A percentile compares a stretch with the other conserved stretches of the same genome.
phyloP scores from a whole-genome alignment of 495 filamentous ascomycete genomes.

The Apiosordaria backusii region DNA sequence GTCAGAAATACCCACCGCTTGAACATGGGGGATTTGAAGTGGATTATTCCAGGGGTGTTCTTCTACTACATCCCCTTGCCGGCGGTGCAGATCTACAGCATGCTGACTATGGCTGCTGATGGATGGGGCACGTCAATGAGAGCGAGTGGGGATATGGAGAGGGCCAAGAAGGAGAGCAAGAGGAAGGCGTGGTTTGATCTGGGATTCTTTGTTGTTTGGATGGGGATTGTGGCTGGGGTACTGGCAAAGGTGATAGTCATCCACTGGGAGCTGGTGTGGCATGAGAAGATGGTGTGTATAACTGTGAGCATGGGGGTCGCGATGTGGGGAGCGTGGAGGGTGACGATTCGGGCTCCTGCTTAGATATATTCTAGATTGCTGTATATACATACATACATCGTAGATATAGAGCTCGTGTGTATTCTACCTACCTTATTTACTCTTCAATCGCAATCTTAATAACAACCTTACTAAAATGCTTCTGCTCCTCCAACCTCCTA shows the following conservation, averaged over 20 bases:
- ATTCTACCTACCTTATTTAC: too few species aligned
- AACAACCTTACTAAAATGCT: neutral
- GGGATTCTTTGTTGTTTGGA: constrained; percentile 19
- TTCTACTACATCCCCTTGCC: constrained; percentile 18
- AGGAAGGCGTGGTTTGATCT: constrained; percentile 16
- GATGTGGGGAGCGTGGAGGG: constrained; percentile 9
- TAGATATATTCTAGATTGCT: neutral
- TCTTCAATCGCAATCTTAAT: neutral
- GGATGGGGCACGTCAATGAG: constrained; percentile 18
- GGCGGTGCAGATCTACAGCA: constrained; percentile 17
- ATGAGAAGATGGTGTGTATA: constrained; percentile 9
- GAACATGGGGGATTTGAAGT: neutral
- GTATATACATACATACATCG: neutral
- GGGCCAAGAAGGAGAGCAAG: constrained; percentile 5
- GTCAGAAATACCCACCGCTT: constrained; percentile 10
- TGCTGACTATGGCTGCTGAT: constrained; percentile 17
- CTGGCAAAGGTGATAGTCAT: constrained; percentile 1
- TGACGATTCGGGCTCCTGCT: constrained; percentile 2
- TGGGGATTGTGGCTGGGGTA: constrained; percentile 13
- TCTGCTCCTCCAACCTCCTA: neutral
- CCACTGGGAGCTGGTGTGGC: neutral
- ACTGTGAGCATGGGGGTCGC: neutral
- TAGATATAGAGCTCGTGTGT: neutral
- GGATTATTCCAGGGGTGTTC: constrained; percentile 13
- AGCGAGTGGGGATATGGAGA: constrained; percentile 14